Conservation (phyloP, 257 asterid genomes). For the Solanum virginianum region DNA sequence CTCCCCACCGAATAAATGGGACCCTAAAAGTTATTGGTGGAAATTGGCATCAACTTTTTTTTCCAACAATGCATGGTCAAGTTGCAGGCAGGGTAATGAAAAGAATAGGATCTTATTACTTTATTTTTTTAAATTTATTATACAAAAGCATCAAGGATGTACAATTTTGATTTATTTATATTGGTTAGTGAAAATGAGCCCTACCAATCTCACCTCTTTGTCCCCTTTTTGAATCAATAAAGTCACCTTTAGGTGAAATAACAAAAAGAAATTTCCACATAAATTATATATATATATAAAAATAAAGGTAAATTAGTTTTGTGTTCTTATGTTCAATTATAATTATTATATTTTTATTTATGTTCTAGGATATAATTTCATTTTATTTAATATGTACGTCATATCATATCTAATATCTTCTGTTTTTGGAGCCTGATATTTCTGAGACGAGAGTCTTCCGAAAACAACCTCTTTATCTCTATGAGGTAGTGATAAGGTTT, state of each 20-base stretch:
- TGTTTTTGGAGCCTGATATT: too few species aligned
- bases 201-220: slow-evolving; percentile 8
- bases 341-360: background rate
- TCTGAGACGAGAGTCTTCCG: too few species aligned
- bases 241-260: background rate
- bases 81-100: slow-evolving; percentile 2
- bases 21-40: slow-evolving; percentile 14
- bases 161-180: slow-evolving; percentile 4
- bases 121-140: background rate
- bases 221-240: background rate
- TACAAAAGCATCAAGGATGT: background rate
- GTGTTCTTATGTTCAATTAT: background rate
- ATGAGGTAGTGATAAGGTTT: too few species aligned
- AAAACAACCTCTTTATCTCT: too few species aligned
- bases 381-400: background rate
- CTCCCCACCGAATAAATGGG: background rate
- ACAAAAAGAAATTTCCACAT: background rate
- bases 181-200: slow-evolving; percentile 35
- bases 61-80: slow-evolving; percentile 27
- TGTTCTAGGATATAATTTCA: background rate
- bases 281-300: background rate
- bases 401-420: background rate
- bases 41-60: slow-evolving; percentile 20
- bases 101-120: slow-evolving; percentile 11
- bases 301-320: background rate